phyloP scores from a whole-genome alignment of 1,284 basidiomycete species.

The Quambalaria eucalypti region DNA sequence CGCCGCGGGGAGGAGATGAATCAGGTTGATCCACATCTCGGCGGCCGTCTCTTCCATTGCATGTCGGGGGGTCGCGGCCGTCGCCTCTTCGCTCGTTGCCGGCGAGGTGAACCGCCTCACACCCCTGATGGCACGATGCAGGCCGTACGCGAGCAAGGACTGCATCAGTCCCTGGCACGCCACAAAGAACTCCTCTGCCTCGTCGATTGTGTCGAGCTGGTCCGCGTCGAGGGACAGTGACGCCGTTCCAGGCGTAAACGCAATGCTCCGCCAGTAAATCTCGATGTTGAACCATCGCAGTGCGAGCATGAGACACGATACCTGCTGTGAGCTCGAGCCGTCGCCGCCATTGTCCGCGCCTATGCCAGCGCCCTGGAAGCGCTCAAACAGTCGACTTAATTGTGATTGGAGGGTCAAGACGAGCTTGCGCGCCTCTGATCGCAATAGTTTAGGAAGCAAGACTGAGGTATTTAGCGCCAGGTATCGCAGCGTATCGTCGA shows the following conservation, averaged over 20 bases:
- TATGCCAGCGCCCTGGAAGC: neutral
- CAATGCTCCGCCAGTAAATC: slow-evolving; percentile 21
- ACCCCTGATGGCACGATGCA: slow-evolving; percentile 18
- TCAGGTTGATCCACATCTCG: slow-evolving; percentile 67
- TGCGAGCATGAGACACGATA: slow-evolving; percentile 7
- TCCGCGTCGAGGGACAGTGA: slow-evolving; percentile 33
- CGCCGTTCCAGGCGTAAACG: too few species aligned
- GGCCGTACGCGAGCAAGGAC: slow-evolving; percentile 24
- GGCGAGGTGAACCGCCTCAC: slow-evolving; percentile 5
- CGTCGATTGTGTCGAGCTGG: slow-evolving; percentile 42
- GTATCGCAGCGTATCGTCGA: neutral
- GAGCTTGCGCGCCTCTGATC: neutral
- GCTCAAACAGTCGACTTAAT: neutral
- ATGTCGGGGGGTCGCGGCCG: too few species aligned
- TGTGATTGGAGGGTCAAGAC: neutral
- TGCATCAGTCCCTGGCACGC: slow-evolving; percentile 20
- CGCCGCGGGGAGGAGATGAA: slow-evolving; percentile 52
- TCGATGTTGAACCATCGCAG: slow-evolving; percentile 34
- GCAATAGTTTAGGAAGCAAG: neutral
- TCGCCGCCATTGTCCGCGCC: neutral
- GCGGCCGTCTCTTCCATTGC: slow-evolving; percentile 52
- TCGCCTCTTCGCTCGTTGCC: neutral
- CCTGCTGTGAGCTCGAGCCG: neutral
- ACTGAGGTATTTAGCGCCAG: neutral
- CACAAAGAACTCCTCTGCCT: slow-evolving; percentile 30